phyloP scores from a whole-genome alignment of 2,329 filamentous ascomycete genomes.

The Fusarium poae region DNA sequence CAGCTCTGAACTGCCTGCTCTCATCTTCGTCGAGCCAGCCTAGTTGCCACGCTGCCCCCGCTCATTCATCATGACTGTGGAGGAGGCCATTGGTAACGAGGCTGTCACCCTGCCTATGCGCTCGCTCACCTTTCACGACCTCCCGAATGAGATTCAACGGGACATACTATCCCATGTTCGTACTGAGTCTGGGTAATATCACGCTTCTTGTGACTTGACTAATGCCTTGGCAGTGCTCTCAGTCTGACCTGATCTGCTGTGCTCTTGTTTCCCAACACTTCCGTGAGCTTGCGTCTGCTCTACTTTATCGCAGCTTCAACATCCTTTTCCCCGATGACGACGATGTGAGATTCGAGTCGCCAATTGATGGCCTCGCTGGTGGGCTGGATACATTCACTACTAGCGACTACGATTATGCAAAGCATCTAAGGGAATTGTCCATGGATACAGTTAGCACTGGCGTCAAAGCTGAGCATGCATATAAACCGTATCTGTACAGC shows the following conservation, averaged over 20 bases:
- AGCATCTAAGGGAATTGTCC: constrained; percentile 67
- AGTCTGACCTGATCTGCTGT: constrained; percentile 67
- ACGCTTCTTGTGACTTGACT: constrained; percentile 4
- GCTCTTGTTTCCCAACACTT: constrained; percentile 70
- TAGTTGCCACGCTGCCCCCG: constrained; percentile 41
- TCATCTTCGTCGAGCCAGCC: constrained; percentile 10
- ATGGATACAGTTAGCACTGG: constrained; percentile 68
- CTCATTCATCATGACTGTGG: constrained; percentile 54
- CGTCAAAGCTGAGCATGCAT: constrained; percentile 65
- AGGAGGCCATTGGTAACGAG: constrained; percentile 51
- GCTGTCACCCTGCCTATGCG: constrained; percentile 39
- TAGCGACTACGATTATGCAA: constrained; percentile 73
- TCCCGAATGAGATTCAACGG: constrained; percentile 63
- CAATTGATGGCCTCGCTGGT: constrained; percentile 69
- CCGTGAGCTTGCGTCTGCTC: constrained; percentile 67
- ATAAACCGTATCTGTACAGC: constrained; percentile 67
- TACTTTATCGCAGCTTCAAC: constrained; percentile 71
- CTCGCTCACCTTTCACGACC: constrained; percentile 55
- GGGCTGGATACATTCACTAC: constrained; percentile 72
- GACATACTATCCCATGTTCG: constrained; percentile 63
- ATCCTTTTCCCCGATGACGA: constrained; percentile 73
- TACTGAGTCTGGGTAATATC: constrained; percentile 7
- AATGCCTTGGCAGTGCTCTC: constrained; percentile 59
- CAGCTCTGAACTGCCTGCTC: constrained; percentile 4
- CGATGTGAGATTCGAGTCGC: constrained; percentile 63